A percentile compares a stretch with the other conserved stretches of the same genome.
These are phyloP conservation scores for Corrigiola litoralis DNA, from an alignment of 179 eudicot species.

Conservation along the genomic window DNA sequence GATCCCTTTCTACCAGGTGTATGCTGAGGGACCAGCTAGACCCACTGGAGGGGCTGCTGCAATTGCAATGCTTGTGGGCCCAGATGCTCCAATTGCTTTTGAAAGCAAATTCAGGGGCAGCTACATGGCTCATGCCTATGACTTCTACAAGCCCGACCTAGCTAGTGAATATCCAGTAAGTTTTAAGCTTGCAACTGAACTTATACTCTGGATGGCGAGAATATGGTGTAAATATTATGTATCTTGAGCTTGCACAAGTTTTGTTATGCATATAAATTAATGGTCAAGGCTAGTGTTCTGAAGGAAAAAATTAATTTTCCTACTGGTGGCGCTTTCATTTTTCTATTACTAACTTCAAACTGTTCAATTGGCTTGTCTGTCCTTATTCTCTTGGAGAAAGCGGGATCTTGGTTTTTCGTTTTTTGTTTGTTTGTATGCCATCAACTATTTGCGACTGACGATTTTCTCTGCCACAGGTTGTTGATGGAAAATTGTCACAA, in stretches of 20 bases:
- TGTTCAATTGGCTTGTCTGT: too few relatives aligned
- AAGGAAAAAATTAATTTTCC: too few relatives aligned
- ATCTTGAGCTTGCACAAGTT: background rate
- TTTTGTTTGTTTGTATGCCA: too few relatives aligned
- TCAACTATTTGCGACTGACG: too few relatives aligned
- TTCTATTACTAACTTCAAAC: too few relatives aligned
- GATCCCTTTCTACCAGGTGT: conserved; percentile 52
- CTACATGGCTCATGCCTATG: conserved; percentile 95
- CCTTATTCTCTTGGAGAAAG: too few relatives aligned
- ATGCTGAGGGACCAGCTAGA: conserved; percentile 97
- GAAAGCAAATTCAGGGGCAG: conserved; percentile 94
- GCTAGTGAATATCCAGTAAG: conserved; percentile 98
- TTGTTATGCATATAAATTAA: too few relatives aligned
- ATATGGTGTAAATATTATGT: background rate
- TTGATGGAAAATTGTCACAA: conserved; percentile 94
- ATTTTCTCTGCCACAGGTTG: conserved; percentile 46
- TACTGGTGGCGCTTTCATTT: too few relatives aligned
- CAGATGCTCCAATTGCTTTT: conserved; percentile 87
- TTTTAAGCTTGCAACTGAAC: background rate
- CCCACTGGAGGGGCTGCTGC: conserved; percentile 99
- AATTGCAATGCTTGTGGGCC: conserved; percentile 92
- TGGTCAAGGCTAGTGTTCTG: too few relatives aligned
- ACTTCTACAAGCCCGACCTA: conserved; percentile 93
- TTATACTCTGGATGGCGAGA: background rate
- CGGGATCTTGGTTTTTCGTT: too few relatives aligned